Evolutionary conservation across 2,329 filamentous ascomycete species (phyloP), one percentile per base, ranked within the genome.

Genomic region (Botrytis sinoallii): DNA sequence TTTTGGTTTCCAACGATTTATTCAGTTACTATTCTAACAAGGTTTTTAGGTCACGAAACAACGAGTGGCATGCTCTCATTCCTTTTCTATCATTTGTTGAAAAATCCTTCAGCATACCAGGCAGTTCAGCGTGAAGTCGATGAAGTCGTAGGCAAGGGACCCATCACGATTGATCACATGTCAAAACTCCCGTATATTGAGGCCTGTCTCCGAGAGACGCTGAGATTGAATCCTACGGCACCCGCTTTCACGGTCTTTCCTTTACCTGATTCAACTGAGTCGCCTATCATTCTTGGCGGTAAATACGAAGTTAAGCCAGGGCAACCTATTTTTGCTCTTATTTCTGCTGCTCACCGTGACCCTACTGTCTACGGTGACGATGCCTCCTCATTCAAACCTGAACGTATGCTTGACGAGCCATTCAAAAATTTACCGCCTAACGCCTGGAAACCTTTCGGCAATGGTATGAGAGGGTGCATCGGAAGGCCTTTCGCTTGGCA

Each of bases 401-500:
- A 94, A 79, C 85, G 92, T 20, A 93, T 94, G 91, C 82, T 91
- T 0, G 90, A 92, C 55, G 91, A 90, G 42, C 85, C 87, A 35
- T 94, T 93, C 78, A 87, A 89, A 75, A 88, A 88, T 40, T 85
- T 92, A 9, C 90, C 89, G 44, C 85, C 86, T 22, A 88, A 88
- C 71, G 86, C 86, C 46, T 92, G 89, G 90, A 92, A 92, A 82
- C 91, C 92, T 9, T 95, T 95, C 77, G 93, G 93, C 1, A 92
- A 93, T 73, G 92, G 92, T 3, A 85, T 87, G 76, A 84, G 93
- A 71, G 90, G 85, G 0, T 95, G 92, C 77, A 94, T 94, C 75
- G 93, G 93, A 6, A 84, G 91, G 1, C 86, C 89, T 0, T 94
- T 95, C 79, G 91, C 92, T 1, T 92, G 90, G 90, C 92, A 95